Evolutionary conservation across 1,284 basidiomycete species (phyloP).

Genomic region (Ustilago trichophora): DNA sequence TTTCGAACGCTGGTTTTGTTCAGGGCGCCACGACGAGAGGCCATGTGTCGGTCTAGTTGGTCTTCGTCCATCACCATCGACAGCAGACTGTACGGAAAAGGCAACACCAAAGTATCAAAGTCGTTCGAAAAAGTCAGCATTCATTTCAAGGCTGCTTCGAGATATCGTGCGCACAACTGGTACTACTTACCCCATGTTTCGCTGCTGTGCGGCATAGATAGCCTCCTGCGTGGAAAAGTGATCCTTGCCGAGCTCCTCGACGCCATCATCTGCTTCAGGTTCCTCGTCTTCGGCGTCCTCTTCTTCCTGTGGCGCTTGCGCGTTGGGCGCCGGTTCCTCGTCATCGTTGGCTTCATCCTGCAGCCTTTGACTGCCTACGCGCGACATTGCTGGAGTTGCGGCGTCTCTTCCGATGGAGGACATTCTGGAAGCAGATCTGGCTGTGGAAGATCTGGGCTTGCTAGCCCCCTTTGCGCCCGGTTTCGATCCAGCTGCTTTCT

Average conservation of each 20-base stretch:
- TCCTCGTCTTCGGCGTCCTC: slow-evolving; percentile 58
- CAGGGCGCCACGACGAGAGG: slow-evolving; percentile 81
- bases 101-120: too few relatives aligned
- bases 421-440: slow-evolving; percentile 32
- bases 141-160: too few relatives aligned
- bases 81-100: too few relatives aligned
- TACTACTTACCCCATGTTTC: too few relatives aligned
- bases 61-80: slow-evolving; percentile 84
- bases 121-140: too few relatives aligned
- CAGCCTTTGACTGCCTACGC: slow-evolving; percentile 19
- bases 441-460: slow-evolving; percentile 29
- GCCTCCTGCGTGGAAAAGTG: slow-evolving; percentile 59
- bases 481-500: slow-evolving; percentile 20
- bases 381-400: slow-evolving; percentile 22
- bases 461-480: slow-evolving; percentile 11
- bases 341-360: slow-evolving; percentile 27
- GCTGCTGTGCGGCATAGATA: slow-evolving; percentile 66
- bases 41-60: slow-evolving; percentile 87
- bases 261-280: slow-evolving; percentile 59
- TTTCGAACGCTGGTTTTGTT: slow-evolving; percentile 83
- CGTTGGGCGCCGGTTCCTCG: slow-evolving; percentile 12
- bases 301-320: slow-evolving; percentile 10
- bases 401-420: slow-evolving; percentile 37
- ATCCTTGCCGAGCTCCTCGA: slow-evolving; percentile 57
- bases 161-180: too few relatives aligned